These are phyloP conservation scores for Podila clonocystis DNA, from an alignment of 192 early-diverging fungal genomes.

Conservation along the genomic window DNA sequence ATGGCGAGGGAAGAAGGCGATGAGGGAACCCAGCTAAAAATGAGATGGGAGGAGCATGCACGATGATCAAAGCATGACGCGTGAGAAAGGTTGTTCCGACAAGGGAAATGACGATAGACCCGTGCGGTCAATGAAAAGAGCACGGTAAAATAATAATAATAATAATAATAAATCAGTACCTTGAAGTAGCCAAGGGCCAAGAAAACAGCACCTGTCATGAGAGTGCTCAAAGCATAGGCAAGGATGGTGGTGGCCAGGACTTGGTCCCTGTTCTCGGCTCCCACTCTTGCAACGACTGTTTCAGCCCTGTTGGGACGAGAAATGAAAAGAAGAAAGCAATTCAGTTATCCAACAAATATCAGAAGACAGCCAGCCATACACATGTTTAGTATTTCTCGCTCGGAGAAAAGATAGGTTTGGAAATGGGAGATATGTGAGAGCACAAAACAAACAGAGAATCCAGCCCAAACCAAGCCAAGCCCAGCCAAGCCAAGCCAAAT, in stretches of 20 bases:
- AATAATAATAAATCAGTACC: slow-evolving; percentile 51
- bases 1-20: slow-evolving; percentile 90
- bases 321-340: not conserved
- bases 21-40: slow-evolving; percentile 72
- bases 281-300: slow-evolving; percentile 69
- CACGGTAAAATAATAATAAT: slow-evolving; percentile 11
- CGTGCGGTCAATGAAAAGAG: not conserved
- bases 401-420: slow-evolving; percentile 5
- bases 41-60: slow-evolving; percentile 9
- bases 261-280: slow-evolving; percentile 65
- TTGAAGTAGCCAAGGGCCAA: slow-evolving; percentile 85
- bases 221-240: slow-evolving; percentile 85
- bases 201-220: slow-evolving; percentile 92
- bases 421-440: not conserved
- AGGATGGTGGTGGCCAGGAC: slow-evolving; percentile 92
- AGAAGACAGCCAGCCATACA: slow-evolving; percentile 31
- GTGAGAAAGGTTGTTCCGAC: slow-evolving; percentile 58
- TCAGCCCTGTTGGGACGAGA: slow-evolving; percentile 59
- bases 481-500: not conserved
- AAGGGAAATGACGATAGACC: slow-evolving; percentile 15
- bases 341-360: slow-evolving; percentile 50
- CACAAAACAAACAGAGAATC: not conserved
- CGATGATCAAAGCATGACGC: not conserved
- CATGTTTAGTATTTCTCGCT: slow-evolving; percentile 4
- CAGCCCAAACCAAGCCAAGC: not conserved